Conservation (phyloP, 2,329 filamentous ascomycete species). For the Tolypocladium ophioglossoides region DNA sequence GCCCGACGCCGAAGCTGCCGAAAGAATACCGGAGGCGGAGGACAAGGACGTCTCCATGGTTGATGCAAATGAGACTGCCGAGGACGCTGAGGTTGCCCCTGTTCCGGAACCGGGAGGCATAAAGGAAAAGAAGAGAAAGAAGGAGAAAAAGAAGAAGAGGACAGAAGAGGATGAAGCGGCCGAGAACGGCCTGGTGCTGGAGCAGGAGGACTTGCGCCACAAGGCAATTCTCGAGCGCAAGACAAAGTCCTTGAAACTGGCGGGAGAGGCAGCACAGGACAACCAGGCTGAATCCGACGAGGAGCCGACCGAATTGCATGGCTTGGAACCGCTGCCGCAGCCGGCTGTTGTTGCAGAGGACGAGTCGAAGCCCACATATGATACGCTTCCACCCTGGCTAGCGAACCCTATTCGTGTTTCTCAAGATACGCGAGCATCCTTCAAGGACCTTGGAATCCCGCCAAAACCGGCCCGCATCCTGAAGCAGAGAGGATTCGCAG, state of each 20-base stretch:
- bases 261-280: slow-evolving; percentile 27
- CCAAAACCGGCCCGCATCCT: slow-evolving; percentile 51
- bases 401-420: slow-evolving; percentile 62
- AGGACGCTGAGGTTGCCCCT: neutral
- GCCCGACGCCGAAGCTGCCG: neutral
- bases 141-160: slow-evolving; percentile 7
- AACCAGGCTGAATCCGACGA: slow-evolving; percentile 17
- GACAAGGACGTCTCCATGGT: slow-evolving; percentile 1
- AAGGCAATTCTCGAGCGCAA: slow-evolving; percentile 44
- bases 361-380: slow-evolving; percentile 54
- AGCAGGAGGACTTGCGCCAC: slow-evolving; percentile 26
- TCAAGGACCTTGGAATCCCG: slow-evolving; percentile 53
- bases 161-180: slow-evolving; percentile 15
- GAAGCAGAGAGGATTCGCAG: slow-evolving; percentile 40
- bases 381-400: slow-evolving; percentile 73
- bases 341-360: slow-evolving; percentile 51
- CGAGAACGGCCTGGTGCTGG: slow-evolving; percentile 14
- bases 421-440: slow-evolving; percentile 47
- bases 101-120: slow-evolving; percentile 2
- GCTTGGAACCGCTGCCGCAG: slow-evolving; percentile 73
- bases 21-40: neutral
- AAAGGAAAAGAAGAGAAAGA: slow-evolving; percentile 5
- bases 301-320: slow-evolving; percentile 44
- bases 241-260: slow-evolving; percentile 41
- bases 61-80: neutral